phyloP scores from a whole-genome alignment of 352 stramenopile species.

The Thraustochytrium striatum region DNA sequence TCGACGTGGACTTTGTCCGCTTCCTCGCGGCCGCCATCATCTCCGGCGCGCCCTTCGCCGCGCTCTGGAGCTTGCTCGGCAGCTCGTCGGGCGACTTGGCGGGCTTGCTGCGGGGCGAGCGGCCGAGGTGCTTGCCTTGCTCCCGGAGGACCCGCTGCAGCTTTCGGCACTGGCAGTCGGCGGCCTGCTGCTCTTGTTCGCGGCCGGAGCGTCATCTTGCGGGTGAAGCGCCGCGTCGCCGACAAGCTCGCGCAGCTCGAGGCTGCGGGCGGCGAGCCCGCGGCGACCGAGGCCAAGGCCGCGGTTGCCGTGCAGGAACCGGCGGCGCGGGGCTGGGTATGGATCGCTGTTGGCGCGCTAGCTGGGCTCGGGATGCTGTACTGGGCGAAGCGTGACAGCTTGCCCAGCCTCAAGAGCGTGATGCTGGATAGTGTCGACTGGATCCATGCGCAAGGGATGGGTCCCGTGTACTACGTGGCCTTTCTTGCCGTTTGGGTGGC shows the following conservation, averaged over 20 bases:
- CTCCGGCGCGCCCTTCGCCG: slow-evolving; percentile 5
- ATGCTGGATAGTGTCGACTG: slow-evolving; percentile 20
- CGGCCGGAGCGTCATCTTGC: background rate
- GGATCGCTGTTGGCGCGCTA: background rate
- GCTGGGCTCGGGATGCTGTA: background rate
- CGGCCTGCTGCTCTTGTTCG: background rate
- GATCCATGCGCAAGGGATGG: slow-evolving; percentile 17
- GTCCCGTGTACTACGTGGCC: slow-evolving; percentile 32
- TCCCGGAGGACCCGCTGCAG: background rate
- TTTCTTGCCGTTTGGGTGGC: slow-evolving; percentile 45
- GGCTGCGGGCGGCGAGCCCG: background rate
- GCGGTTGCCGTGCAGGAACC: background rate
- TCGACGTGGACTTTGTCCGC: slow-evolving; percentile 1
- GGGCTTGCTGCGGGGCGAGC: slow-evolving; percentile 3
- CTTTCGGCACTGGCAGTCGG: background rate
- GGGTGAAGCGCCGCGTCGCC: background rate
- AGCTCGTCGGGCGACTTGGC: slow-evolving; percentile 2
- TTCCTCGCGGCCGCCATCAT: background rate
- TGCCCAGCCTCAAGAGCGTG: background rate
- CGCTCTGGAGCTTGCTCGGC: slow-evolving; percentile 16
- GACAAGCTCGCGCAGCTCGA: slow-evolving; percentile 1
- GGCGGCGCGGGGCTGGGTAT: background rate
- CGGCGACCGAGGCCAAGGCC: background rate
- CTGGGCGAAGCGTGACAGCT: background rate
- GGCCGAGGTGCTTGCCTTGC: background rate